phyloP scores from a whole-genome alignment of 768 basidiomycete genomes.

The Kwoniella botswanensis region DNA sequence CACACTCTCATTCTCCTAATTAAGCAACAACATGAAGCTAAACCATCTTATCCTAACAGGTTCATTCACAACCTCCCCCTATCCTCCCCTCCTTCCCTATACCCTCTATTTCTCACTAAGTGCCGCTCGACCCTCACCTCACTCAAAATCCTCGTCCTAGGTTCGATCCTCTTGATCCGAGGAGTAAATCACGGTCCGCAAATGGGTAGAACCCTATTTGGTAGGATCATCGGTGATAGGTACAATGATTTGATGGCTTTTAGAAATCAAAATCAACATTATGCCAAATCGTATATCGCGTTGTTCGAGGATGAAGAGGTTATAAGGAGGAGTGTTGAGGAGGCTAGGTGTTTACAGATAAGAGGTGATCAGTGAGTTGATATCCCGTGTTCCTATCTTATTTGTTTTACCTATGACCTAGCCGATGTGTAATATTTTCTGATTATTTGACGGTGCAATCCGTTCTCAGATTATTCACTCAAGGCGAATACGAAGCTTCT shows the following conservation, averaged over 20 bases:
- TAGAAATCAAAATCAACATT: background rate
- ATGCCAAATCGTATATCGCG: background rate
- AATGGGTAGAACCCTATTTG: constrained; percentile 16
- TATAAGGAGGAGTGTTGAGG: constrained; percentile 7
- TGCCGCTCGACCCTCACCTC: constrained; percentile 7
- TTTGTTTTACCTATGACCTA: background rate
- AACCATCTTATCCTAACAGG: background rate
- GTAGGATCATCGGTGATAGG: constrained; percentile 16
- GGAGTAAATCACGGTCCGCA: constrained; percentile 13
- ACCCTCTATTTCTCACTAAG: constrained; percentile 7
- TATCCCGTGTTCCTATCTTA: background rate
- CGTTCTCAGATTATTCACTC: constrained; percentile 10
- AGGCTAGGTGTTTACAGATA: constrained; percentile 4
- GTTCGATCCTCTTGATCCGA: constrained; percentile 17
- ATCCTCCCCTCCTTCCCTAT: background rate
- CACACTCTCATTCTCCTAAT: background rate
- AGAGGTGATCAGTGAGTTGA: constrained; percentile 17
- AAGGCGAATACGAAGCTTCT: constrained; percentile 17
- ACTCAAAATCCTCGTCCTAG: constrained; percentile 17
- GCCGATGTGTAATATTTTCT: background rate
- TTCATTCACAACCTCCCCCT: constrained; percentile 13
- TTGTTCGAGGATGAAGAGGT: constrained; percentile 3
- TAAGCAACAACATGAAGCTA: background rate
- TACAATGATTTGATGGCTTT: constrained; percentile 21
- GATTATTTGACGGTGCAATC: too few relatives aligned